Conservation (phyloP, 176 grass and related monocot genomes). For the Guadua angustifolia region DNA sequence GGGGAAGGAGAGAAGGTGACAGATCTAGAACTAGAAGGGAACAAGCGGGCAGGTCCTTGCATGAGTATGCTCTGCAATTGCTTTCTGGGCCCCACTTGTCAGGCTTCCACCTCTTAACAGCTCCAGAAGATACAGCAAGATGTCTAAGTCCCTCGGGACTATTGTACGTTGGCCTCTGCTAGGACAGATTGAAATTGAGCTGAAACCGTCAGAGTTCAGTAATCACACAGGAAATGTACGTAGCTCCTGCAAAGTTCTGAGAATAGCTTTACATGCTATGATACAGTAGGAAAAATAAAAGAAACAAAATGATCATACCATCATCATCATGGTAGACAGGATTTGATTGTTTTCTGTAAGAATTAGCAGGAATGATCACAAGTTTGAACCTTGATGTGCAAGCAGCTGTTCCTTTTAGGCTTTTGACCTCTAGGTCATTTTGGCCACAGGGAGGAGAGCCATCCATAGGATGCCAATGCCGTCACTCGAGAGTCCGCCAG, state of each 20-base stretch:
- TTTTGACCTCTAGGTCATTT: conserved; percentile 41
- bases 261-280: neutral
- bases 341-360: neutral
- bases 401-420: conserved; percentile 36
- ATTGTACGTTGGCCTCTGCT: neutral
- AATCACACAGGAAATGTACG: neutral
- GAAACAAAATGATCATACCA: neutral
- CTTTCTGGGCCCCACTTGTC: conserved; percentile 28
- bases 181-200: neutral
- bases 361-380: conserved; percentile 3
- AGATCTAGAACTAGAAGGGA: neutral
- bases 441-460: neutral
- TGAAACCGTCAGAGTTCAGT: neutral
- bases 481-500: neutral
- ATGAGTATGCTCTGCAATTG: neutral
- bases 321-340: neutral
- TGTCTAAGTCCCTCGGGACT: neutral
- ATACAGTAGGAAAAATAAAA: neutral
- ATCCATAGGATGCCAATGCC: conserved; percentile 29
- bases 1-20: neutral
- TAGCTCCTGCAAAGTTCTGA: neutral
- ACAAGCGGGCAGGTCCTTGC: neutral
- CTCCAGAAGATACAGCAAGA: neutral
- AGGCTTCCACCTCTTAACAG: neutral
- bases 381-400: conserved; percentile 42